Percentiles rank a stretch among this genome's conserved stretches.
These are phyloP conservation scores for Leccinum olivaceopallidum DNA, from an alignment of 768 basidiomycete genomes.

Conservation along the genomic window DNA sequence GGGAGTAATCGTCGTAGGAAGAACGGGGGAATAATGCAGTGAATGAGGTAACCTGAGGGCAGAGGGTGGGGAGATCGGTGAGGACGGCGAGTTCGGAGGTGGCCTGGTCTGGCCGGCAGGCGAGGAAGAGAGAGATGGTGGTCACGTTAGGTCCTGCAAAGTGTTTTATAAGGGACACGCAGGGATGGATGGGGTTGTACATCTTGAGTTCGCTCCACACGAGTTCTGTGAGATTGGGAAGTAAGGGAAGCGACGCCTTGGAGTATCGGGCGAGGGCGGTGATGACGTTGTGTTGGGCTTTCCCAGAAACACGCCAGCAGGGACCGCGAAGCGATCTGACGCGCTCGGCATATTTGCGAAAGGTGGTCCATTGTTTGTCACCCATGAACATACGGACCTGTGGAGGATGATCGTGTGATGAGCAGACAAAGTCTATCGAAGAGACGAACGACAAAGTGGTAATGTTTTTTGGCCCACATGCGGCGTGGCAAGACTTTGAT, in stretches of 20 bases:
- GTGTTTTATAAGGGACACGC: slow-evolving; percentile 26
- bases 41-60: slow-evolving; percentile 30
- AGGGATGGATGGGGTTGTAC: slow-evolving; percentile 23
- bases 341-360: slow-evolving; percentile 26
- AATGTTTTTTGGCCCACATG: slow-evolving; percentile 28
- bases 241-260: slow-evolving; percentile 19
- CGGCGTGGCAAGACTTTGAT: slow-evolving; percentile 26
- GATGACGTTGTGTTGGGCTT: slow-evolving; percentile 21
- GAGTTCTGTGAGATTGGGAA: slow-evolving; percentile 28
- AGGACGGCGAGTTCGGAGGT: slow-evolving; percentile 24
- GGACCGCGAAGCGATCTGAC: slow-evolving; percentile 26
- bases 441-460: slow-evolving; percentile 21
- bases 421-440: background rate
- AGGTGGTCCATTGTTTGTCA: slow-evolving; percentile 29
- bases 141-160: slow-evolving; percentile 25
- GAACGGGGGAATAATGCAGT: slow-evolving; percentile 28
- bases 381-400: slow-evolving; percentile 28
- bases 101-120: slow-evolving; percentile 27
- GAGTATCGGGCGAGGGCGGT: slow-evolving; percentile 15
- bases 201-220: slow-evolving; percentile 28
- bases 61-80: slow-evolving; percentile 18
- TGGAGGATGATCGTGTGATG: background rate
- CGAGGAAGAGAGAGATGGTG: slow-evolving; percentile 21
- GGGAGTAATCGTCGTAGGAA: slow-evolving; percentile 28
- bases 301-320: slow-evolving; percentile 19